Evolutionary conservation across 192 early-diverging fungal genomes (phyloP).

Genomic region (Piromyces finnis): DNA sequence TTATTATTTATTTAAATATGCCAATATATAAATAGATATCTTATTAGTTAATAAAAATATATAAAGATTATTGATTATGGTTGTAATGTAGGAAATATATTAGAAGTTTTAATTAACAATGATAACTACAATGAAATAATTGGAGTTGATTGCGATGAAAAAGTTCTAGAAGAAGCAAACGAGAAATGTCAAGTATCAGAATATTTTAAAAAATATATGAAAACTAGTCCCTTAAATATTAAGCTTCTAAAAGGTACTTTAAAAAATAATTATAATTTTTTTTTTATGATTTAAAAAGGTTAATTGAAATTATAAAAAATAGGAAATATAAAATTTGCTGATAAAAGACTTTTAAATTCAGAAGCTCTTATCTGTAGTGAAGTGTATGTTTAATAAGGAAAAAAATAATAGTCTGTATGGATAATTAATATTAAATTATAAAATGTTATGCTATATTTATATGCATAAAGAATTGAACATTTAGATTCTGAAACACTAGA

Average conservation of each 20-base stretch:
- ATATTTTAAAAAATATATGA: neutral
- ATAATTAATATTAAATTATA: too few relatives aligned
- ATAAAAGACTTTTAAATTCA: neutral
- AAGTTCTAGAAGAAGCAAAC: neutral
- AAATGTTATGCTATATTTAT: too few relatives aligned
- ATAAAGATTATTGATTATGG: neutral
- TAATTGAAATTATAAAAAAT: neutral
- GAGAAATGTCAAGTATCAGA: neutral
- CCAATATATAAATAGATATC: too few relatives aligned
- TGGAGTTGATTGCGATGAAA: neutral
- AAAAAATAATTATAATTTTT: too few relatives aligned
- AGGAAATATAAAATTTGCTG: neutral
- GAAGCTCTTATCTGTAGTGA: neutral
- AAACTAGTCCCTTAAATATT: neutral
- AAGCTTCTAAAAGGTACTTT: neutral
- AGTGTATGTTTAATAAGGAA: neutral
- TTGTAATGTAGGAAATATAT: neutral
- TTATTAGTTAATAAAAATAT: too few relatives aligned
- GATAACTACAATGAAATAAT: neutral
- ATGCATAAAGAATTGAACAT: neutral
- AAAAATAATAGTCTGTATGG: too few relatives aligned
- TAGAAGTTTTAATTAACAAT: neutral
- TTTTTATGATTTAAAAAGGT: too few relatives aligned
- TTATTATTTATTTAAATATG: neutral
- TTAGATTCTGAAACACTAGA: neutral